A percentile compares a stretch with the other conserved stretches of the same genome.
Conservation (phyloP, 768 basidiomycete species). For the Scleroderma citrinum region DNA sequence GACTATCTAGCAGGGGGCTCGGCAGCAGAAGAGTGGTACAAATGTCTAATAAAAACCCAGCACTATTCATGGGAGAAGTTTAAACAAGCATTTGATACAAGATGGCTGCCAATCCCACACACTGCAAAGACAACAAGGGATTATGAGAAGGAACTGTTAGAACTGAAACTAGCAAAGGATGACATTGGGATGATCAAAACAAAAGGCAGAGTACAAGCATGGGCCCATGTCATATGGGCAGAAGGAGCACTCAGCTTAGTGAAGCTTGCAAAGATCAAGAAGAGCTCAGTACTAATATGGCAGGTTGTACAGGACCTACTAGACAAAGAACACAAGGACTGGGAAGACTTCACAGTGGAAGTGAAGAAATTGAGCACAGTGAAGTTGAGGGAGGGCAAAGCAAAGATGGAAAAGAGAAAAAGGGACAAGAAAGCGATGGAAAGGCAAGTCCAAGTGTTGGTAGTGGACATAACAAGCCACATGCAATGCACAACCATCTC, state of each 20-base stretch:
- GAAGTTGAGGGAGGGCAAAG: background rate
- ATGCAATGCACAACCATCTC: background rate
- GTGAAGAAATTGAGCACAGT: background rate
- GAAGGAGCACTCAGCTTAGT: background rate
- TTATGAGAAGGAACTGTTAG: background rate
- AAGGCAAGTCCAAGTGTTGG: background rate
- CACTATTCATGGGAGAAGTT: background rate
- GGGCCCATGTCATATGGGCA: too few relatives aligned
- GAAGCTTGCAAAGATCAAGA: background rate
- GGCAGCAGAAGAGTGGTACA: background rate
- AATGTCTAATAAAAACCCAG: background rate
- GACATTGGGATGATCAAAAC: background rate
- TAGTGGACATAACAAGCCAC: background rate
- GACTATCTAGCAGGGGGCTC: background rate
- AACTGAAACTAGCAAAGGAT: background rate
- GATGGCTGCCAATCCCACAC: background rate
- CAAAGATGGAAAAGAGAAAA: background rate
- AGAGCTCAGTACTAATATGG: background rate
- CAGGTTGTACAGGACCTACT: background rate
- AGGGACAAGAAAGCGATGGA: background rate
- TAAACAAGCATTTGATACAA: background rate
- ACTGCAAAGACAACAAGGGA: background rate
- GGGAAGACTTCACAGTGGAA: background rate
- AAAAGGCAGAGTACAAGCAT: too few relatives aligned
- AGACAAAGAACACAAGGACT: background rate